Evolutionary conservation across 495 filamentous ascomycete genomes (phyloP).

Genomic region (Neurospora hispaniola): DNA sequence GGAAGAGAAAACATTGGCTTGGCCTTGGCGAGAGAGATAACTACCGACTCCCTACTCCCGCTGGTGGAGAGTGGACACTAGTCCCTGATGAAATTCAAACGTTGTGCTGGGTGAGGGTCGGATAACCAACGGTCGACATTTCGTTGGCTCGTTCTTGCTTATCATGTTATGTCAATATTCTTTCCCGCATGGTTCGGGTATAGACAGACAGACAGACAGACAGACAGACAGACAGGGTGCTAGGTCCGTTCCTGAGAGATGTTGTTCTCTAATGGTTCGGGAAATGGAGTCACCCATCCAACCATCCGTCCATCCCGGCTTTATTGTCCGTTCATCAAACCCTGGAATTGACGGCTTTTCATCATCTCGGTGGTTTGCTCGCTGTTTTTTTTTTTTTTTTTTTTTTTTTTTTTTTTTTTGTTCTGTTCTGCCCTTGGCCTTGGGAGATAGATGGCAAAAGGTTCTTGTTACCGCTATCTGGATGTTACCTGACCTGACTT

Average conservation of each 20-base stretch:
- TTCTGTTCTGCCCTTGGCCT: neutral
- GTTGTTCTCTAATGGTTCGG: neutral
- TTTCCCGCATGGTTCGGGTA: neutral
- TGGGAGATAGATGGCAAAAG: neutral
- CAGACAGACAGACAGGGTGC: too few species aligned
- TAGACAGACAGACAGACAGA: too few species aligned
- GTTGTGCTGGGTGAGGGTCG: neutral
- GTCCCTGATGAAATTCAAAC: neutral
- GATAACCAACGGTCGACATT: neutral
- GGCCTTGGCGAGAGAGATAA: neutral
- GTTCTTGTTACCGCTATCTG: neutral
- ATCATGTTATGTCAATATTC: neutral
- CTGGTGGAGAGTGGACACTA: neutral
- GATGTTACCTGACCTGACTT: too few species aligned
- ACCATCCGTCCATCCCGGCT: neutral
- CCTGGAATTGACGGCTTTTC: neutral
- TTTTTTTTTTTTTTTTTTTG: neutral
- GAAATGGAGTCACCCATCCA: neutral
- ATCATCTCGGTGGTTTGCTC: neutral
- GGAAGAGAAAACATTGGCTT: neutral
- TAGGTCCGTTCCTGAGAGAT: too few species aligned
- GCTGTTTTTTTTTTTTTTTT: neutral
- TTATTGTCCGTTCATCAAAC: neutral
- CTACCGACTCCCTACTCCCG: neutral
- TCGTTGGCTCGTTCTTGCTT: neutral